Percentiles rank a stretch among this genome's conserved stretches.
Conservation (phyloP, 202 grass and related monocot species). For the Miscanthus sacchariflorus region DNA sequence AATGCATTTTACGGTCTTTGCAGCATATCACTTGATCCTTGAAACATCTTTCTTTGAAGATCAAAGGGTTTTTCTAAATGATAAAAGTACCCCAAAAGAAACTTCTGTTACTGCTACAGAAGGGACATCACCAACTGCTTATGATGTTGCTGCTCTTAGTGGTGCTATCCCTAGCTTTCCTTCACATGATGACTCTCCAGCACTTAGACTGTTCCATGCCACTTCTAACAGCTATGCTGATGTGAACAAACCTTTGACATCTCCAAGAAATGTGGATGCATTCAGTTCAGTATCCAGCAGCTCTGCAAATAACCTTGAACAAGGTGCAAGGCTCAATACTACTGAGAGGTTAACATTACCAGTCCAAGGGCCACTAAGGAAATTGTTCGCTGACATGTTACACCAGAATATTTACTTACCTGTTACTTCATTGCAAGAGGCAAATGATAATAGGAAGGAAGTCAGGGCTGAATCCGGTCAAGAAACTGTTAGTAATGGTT, state of each 20-base stretch:
- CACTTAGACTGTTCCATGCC: conserved; percentile 56
- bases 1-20: conserved; percentile 96
- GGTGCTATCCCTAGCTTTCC: conserved; percentile 41
- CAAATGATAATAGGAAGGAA: conserved; percentile 58
- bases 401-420: conserved; percentile 68
- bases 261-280: conserved; percentile 42
- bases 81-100: conserved; percentile 63
- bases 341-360: conserved; percentile 45
- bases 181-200: conserved; percentile 53
- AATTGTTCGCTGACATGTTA: conserved; percentile 52
- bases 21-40: conserved; percentile 96
- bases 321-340: conserved; percentile 41
- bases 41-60: conserved; percentile 99
- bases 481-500: conserved; percentile 47
- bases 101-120: conserved; percentile 33
- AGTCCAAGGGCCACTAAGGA: conserved; percentile 48
- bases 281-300: conserved; percentile 36
- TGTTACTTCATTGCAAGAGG: conserved; percentile 57
- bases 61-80: conserved; percentile 89
- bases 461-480: conserved; percentile 37
- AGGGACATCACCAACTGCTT: conserved; percentile 30
- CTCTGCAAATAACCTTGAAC: conserved; percentile 40
- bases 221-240: conserved; percentile 58
- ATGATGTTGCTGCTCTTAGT: conserved; percentile 41
- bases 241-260: conserved; percentile 44